Evolutionary conservation across 345 rosid genomes (phyloP).

Genomic region (Arabis hirsuta): DNA sequence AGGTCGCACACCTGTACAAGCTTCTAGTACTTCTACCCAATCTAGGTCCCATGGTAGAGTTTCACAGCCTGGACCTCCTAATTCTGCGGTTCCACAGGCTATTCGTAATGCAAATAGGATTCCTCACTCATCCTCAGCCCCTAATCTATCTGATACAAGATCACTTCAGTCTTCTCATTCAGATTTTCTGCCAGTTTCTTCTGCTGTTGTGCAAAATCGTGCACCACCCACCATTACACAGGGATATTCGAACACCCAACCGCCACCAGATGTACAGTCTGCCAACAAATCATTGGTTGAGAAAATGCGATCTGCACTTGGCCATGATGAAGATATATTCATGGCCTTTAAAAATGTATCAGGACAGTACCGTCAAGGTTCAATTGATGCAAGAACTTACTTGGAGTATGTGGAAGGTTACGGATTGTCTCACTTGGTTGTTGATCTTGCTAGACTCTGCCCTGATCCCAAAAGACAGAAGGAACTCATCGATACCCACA

Average conservation of each 20-base stretch:
- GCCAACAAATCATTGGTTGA: slow-evolving; percentile 88
- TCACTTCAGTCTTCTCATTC: slow-evolving; percentile 43
- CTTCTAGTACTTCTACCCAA: slow-evolving; percentile 44
- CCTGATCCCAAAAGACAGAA: slow-evolving; percentile 86
- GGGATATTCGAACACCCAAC: slow-evolving; percentile 39
- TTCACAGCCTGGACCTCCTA: slow-evolving; percentile 30
- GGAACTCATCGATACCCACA: slow-evolving; percentile 75
- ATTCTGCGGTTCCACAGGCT: slow-evolving; percentile 42
- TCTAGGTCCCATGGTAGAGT: slow-evolving; percentile 36
- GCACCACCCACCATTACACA: slow-evolving; percentile 39
- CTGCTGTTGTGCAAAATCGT: slow-evolving; percentile 42
- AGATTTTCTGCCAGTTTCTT: slow-evolving; percentile 86
- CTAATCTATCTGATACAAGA: slow-evolving; percentile 59
- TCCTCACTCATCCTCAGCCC: slow-evolving; percentile 71
- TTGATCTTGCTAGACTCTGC: slow-evolving; percentile 81
- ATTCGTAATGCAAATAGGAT: slow-evolving; percentile 50
- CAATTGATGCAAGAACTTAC: slow-evolving; percentile 61
- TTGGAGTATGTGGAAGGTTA: slow-evolving; percentile 67
- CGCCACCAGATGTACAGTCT: slow-evolving; percentile 58
- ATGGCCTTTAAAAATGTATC: slow-evolving; percentile 72
- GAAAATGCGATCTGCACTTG: slow-evolving; percentile 71
- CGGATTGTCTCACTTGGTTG: slow-evolving; percentile 74
- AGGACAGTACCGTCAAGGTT: slow-evolving; percentile 82
- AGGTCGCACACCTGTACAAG: slow-evolving; percentile 46
- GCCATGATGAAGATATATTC: slow-evolving; percentile 68